A percentile compares a stretch with the other conserved stretches of the same genome.
phyloP scores from a whole-genome alignment of 768 basidiomycete species.

The Tephrocybe rancida region DNA sequence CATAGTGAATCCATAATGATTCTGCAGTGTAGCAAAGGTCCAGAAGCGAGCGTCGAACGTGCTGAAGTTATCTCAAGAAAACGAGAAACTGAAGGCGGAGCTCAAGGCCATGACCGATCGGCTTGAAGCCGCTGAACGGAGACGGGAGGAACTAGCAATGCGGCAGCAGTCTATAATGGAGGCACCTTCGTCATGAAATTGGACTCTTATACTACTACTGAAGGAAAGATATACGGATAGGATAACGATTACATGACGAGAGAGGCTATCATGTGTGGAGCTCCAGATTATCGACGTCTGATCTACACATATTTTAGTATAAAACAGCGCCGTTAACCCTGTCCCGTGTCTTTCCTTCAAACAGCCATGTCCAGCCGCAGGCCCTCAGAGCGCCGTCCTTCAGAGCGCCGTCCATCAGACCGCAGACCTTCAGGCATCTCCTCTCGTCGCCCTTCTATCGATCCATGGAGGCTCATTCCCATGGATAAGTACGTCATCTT shows the following conservation, averaged over 20 bases:
- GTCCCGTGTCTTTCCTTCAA: neutral
- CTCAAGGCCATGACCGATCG: constrained; percentile 75
- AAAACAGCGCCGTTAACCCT: constrained; percentile 9
- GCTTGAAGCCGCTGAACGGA: constrained; percentile 73
- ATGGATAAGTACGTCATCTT: constrained; percentile 68
- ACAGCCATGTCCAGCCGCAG: constrained; percentile 42
- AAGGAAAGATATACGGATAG: too few species aligned
- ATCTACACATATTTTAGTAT: constrained; percentile 18
- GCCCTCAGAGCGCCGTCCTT: constrained; percentile 50
- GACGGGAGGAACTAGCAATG: constrained; percentile 47
- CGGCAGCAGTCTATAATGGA: constrained; percentile 26
- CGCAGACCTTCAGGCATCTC: constrained; percentile 40
- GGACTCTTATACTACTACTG: neutral
- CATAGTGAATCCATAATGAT: constrained; percentile 20
- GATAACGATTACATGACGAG: neutral
- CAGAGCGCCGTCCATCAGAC: constrained; percentile 50
- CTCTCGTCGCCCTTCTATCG: constrained; percentile 74
- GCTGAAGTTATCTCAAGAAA: constrained; percentile 75
- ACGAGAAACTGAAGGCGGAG: constrained; percentile 76
- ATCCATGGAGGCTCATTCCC: constrained; percentile 72
- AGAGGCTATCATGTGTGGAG: constrained; percentile 5
- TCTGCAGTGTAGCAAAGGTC: constrained; percentile 46
- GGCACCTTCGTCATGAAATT: constrained; percentile 14
- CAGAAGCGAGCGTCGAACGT: constrained; percentile 81
- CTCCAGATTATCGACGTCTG: constrained; percentile 9